Conservation (phyloP, 2,329 filamentous ascomycete genomes). For the Penicillium hordei region DNA sequence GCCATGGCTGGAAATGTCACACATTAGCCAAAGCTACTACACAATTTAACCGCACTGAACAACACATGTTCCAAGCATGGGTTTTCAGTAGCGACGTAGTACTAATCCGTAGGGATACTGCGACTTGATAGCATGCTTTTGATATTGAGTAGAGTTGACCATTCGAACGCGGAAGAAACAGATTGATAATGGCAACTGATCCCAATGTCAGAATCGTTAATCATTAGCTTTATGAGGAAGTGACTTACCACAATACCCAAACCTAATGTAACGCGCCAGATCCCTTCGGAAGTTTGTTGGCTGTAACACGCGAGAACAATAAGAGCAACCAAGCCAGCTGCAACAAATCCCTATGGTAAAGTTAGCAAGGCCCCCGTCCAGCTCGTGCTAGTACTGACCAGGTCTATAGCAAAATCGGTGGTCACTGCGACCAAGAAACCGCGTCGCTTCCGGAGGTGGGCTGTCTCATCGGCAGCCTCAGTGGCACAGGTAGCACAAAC, state of each 20-base stretch:
- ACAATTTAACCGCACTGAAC: too few species aligned
- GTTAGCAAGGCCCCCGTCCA: not conserved
- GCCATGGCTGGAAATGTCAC: slow-evolving; percentile 34
- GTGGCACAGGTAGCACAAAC: slow-evolving; percentile 29
- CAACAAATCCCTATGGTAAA: slow-evolving; percentile 24
- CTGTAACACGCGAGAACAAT: slow-evolving; percentile 28
- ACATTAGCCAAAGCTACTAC: not conserved
- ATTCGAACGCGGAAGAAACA: slow-evolving; percentile 57
- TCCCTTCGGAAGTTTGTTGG: slow-evolving; percentile 26
- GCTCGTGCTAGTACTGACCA: slow-evolving; percentile 10
- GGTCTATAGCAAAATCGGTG: slow-evolving; percentile 27
- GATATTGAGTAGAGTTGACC: slow-evolving; percentile 53
- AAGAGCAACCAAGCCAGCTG: not conserved
- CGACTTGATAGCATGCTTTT: slow-evolving; percentile 48
- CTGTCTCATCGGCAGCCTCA: slow-evolving; percentile 29
- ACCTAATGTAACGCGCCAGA: slow-evolving; percentile 54
- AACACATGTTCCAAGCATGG: slow-evolving; percentile 48
- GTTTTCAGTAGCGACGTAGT: slow-evolving; percentile 51
- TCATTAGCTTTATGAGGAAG: too few species aligned
- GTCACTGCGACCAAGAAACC: slow-evolving; percentile 29
- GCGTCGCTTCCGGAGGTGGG: slow-evolving; percentile 20
- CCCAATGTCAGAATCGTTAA: not conserved
- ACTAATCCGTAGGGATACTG: slow-evolving; percentile 50
- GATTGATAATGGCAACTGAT: slow-evolving; percentile 48
- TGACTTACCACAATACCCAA: slow-evolving; percentile 45